Evolutionary conservation across 1,284 basidiomycete species (phyloP), one percentile per base, ranked within the genome.

Genomic region (Microbotryum lychnidis-dioicae): DNA sequence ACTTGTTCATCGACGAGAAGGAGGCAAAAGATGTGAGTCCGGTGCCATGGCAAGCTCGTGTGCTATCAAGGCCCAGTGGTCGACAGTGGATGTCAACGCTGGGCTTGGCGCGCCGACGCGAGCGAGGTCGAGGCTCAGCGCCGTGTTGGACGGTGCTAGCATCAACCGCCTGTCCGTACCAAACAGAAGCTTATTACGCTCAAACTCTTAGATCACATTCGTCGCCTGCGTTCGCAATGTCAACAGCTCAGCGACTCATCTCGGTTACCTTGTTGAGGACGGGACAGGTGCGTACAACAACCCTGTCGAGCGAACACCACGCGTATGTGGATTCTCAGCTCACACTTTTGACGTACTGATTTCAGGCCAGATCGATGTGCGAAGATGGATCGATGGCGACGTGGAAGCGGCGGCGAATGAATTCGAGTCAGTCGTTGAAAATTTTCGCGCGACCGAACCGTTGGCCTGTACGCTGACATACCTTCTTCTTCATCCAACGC

Each of bases 381-480:
- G 91, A 45, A 84, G 87, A 69, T 98, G 94, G 94, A 79, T 87
- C 9, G 90, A 93, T 71, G 80, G 84, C 58, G 79, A 81, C 37
- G 83, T 83, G 61, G 78, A 73, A 44, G 54, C 56, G 50, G 59
- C 48, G 10, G 54, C 56, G 12, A 23, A 20, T 10, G 31, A 16
- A 18, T 45, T 20, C 27, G 50, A 16, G 37, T 54, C 5, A 20
- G 58, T 45, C 37, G 16, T 16, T 10, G 37, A 42, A 42, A 6
- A 18, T 10, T 29, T 27, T 31, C 37, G 29, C 49, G 7, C 48
- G 4, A 23, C 27, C 33, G 6, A 57, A 33, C 10, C 59, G 23
- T n/a, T 47, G 33, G 37, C 37, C 37, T 3, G 37, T 4, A 18
- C 12, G 37, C 37, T 42, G 37, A 42, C n/a, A 60, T 31, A 51